Evolutionary conservation across 768 basidiomycete genomes (phyloP).

Genomic region (Boletus rubescentipes): DNA sequence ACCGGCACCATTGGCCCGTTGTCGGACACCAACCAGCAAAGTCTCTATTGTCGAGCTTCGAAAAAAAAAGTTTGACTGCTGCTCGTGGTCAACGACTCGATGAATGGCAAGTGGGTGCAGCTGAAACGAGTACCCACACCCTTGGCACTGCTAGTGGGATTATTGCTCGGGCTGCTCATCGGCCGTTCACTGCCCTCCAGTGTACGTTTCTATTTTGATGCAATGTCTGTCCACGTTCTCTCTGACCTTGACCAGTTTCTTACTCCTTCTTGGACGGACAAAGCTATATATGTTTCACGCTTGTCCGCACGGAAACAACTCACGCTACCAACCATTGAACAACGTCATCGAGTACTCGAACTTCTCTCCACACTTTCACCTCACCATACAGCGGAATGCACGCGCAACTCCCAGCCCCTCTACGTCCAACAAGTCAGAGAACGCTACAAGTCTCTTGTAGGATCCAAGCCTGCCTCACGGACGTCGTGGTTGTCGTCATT

Average conservation of each 20-base stretch:
- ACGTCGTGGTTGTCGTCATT: conserved; percentile 61
- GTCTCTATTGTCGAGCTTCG: neutral
- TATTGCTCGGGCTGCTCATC: conserved; percentile 59
- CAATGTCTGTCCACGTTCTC: neutral
- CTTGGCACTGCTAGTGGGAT: conserved; percentile 56
- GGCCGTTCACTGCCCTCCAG: conserved; percentile 45
- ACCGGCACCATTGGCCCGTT: no score
- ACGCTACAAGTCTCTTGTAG: conserved; percentile 82
- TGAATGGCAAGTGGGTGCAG: conserved; percentile 34
- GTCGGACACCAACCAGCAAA: neutral
- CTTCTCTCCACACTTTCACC: conserved; percentile 85
- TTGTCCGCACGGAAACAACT: conserved; percentile 61
- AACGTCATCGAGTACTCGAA: conserved; percentile 83
- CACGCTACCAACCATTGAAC: conserved; percentile 75
- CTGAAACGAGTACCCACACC: conserved; percentile 52
- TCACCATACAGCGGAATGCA: conserved; percentile 93
- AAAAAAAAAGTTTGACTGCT: no score
- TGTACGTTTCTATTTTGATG: conserved; percentile 21
- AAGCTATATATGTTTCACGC: conserved; percentile 46
- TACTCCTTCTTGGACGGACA: conserved; percentile 52
- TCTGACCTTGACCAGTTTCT: conserved; percentile 20
- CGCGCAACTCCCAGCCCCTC: conserved; percentile 75
- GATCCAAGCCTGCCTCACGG: conserved; percentile 60
- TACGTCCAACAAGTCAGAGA: conserved; percentile 84
- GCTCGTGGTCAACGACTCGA: conserved; percentile 7